Conservation (phyloP, 2,329 filamentous ascomycete species). For the Aaosphaeria arxii region DNA sequence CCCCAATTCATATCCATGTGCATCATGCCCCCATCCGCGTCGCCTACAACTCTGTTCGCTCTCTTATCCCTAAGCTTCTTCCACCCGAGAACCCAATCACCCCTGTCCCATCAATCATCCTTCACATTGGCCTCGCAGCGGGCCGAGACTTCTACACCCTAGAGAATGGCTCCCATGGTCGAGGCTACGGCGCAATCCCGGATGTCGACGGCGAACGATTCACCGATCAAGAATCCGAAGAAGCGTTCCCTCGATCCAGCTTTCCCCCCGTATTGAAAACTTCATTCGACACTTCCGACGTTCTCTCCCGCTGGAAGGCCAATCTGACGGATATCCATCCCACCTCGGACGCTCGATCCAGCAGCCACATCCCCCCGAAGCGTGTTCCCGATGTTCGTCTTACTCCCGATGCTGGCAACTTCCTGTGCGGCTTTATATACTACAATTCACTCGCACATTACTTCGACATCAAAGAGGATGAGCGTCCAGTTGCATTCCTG, state of each 20-base stretch:
- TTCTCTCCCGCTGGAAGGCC: constrained; percentile 27
- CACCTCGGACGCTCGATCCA: neutral
- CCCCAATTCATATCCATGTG: constrained; percentile 34
- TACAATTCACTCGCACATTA: constrained; percentile 33
- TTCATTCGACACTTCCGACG: constrained; percentile 28
- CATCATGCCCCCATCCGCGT: constrained; percentile 34
- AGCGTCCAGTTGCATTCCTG: constrained; percentile 32
- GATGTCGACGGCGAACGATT: constrained; percentile 34
- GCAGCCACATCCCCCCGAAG: neutral
- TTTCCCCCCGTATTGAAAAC: constrained; percentile 25
- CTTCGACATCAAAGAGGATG: constrained; percentile 12
- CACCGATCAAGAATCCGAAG: constrained; percentile 13
- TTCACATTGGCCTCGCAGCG: constrained; percentile 39
- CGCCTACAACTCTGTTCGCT: constrained; percentile 27
- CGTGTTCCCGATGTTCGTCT: constrained; percentile 20
- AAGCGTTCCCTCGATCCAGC: constrained; percentile 11
- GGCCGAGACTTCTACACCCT: constrained; percentile 34
- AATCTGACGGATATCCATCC: constrained; percentile 3
- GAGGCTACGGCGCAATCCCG: constrained; percentile 26
- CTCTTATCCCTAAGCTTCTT: constrained; percentile 25
- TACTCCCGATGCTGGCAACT: constrained; percentile 33
- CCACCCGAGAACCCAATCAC: constrained; percentile 14
- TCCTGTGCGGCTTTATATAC: constrained; percentile 37
- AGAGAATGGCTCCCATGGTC: constrained; percentile 25
- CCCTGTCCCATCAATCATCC: constrained; percentile 27